These are phyloP conservation scores for Linderniella brevidens DNA, from an alignment of 257 asterid species.

Conservation along the genomic window DNA sequence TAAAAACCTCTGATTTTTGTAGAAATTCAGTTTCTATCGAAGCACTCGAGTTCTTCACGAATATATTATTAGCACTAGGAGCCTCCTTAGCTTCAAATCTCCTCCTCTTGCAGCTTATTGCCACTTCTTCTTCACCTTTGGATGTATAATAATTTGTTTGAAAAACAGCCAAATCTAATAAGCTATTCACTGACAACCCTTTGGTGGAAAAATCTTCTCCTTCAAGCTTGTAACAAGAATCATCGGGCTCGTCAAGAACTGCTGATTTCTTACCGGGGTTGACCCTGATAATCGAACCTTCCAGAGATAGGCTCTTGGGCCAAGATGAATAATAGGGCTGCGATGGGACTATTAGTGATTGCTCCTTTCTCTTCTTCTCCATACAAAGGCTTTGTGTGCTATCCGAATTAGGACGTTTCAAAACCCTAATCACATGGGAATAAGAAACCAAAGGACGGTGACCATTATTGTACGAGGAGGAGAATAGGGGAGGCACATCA, in stretches of 20 bases:
- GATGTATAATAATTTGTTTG: conserved; percentile 11
- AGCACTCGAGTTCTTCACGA: neutral
- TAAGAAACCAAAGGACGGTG: conserved; percentile 15
- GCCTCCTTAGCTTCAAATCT: conserved; percentile 24
- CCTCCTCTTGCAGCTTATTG: conserved; percentile 38
- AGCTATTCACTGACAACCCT: too few relatives aligned
- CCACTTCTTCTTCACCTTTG: conserved; percentile 19
- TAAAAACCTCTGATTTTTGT: neutral
- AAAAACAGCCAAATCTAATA: conserved; percentile 22
- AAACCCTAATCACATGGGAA: conserved; percentile 11
- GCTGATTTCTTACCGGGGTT: too few relatives aligned
- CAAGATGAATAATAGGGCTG: too few relatives aligned
- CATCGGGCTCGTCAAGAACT: too few relatives aligned
- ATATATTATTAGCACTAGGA: neutral
- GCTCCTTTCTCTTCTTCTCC: too few relatives aligned
- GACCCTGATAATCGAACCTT: too few relatives aligned
- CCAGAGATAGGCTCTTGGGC: too few relatives aligned
- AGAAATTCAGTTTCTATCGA: too few relatives aligned
- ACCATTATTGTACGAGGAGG: conserved; percentile 6
- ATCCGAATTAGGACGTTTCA: too few relatives aligned
- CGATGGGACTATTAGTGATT: too few relatives aligned
- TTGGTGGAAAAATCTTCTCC: conserved; percentile 17
- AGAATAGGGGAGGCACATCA: conserved; percentile 11
- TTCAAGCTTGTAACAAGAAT: too few relatives aligned
- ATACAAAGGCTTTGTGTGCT: too few relatives aligned